phyloP scores from a whole-genome alignment of 2,329 filamentous ascomycete species.

The Hymenotorrendiella dingleyae region DNA sequence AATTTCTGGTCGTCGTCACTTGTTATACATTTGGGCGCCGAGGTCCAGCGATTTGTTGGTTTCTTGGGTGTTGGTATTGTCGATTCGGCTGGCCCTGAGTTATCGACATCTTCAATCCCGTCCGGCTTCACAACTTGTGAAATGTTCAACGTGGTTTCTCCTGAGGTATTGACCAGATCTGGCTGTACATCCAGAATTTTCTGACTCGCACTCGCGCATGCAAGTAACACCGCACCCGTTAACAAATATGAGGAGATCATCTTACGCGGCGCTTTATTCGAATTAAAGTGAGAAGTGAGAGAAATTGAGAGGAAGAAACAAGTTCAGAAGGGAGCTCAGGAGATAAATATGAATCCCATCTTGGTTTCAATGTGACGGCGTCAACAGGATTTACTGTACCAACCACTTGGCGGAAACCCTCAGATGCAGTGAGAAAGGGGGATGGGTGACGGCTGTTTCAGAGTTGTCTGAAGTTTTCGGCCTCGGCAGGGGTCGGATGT shows the following conservation, averaged over 20 bases:
- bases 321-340: neutral
- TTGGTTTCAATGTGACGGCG: neutral
- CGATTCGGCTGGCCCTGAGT: neutral
- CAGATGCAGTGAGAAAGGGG: neutral
- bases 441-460: neutral
- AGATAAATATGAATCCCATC: too few relatives aligned
- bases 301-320: neutral
- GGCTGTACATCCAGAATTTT: neutral
- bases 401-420: neutral
- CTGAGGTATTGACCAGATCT: neutral
- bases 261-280: neutral
- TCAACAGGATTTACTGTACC: neutral
- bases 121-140: slow-evolving; percentile 1
- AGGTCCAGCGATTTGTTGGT: slow-evolving; percentile 16
- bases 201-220: slow-evolving; percentile 1
- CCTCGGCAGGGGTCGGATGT: neutral
- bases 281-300: neutral
- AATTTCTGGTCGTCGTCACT: slow-evolving; percentile 16
- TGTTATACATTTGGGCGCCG: slow-evolving; percentile 17
- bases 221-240: neutral
- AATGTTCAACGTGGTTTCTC: neutral
- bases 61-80: slow-evolving; percentile 2
- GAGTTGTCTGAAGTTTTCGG: neutral
- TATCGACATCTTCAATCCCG: neutral
- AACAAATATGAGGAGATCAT: neutral